These are phyloP conservation scores for Monosporascus cannonballus DNA, from an alignment of 2,329 filamentous ascomycete genomes.

Conservation along the genomic window DNA sequence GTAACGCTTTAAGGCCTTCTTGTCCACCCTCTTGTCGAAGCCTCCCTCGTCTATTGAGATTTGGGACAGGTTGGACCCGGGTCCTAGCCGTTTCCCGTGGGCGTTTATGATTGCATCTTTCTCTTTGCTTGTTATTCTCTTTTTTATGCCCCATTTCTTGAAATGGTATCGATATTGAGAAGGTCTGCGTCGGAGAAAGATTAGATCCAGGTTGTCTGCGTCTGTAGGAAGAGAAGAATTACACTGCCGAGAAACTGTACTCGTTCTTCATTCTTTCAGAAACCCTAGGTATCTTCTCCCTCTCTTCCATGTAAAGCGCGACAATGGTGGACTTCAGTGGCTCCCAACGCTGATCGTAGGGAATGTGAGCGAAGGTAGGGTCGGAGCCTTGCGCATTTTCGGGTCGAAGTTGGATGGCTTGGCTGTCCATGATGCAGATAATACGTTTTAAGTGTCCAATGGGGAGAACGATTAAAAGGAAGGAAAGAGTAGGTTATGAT, in stretches of 20 bases:
- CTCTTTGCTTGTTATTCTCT: constrained; percentile 7
- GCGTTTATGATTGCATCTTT: constrained; percentile 10
- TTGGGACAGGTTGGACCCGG: constrained; percentile 4
- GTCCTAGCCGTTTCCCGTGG: constrained; percentile 9
- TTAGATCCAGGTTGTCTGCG: neutral
- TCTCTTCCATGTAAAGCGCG: constrained; percentile 9
- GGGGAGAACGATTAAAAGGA: neutral
- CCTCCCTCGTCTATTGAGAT: constrained; percentile 8
- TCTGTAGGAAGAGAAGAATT: neutral
- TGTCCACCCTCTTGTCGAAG: constrained; percentile 9
- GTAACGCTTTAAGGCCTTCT: constrained; percentile 15
- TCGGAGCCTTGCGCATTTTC: neutral
- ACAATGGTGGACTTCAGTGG: constrained; percentile 12
- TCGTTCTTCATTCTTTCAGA: constrained; percentile 13
- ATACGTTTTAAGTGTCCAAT: neutral
- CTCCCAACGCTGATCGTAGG: constrained; percentile 16
- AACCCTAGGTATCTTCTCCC: constrained; percentile 1
- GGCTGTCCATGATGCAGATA: neutral
- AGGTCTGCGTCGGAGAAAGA: neutral
- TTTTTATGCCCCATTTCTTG: constrained; percentile 11
- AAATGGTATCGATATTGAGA: constrained; percentile 9
- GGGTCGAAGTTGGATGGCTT: neutral
- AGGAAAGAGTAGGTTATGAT: neutral
- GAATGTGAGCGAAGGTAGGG: constrained; percentile 7
- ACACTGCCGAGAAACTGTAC: constrained; percentile 12